phyloP scores from a whole-genome alignment of 768 basidiomycete genomes.

The Saitozyma podzolica region DNA sequence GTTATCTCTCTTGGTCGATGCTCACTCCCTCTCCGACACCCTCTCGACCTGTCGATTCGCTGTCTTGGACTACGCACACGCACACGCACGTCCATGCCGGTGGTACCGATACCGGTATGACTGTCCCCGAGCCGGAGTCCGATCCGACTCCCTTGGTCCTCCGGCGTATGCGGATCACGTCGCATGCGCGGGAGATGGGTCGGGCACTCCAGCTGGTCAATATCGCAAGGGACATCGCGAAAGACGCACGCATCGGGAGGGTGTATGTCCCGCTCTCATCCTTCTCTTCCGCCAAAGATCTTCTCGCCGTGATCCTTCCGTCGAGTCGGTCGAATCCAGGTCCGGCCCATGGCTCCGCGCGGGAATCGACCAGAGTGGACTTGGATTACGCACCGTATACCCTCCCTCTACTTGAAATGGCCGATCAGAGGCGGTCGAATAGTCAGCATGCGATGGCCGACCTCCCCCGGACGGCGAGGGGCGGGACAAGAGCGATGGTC shows the following conservation, averaged over 20 bases:
- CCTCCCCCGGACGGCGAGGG: constrained; percentile 42
- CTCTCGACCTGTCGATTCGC: constrained; percentile 20
- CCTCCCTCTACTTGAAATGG: constrained; percentile 37
- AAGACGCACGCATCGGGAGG: constrained; percentile 46
- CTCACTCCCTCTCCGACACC: constrained; percentile 8
- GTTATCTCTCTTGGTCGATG: constrained; percentile 50
- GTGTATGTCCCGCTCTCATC: constrained; percentile 50
- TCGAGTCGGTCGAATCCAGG: not conserved
- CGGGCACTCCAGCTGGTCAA: constrained; percentile 55
- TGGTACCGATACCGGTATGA: not conserved
- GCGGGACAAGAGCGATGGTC: constrained; percentile 51
- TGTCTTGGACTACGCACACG: constrained; percentile 7
- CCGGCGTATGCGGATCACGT: constrained; percentile 5
- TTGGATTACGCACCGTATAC: constrained; percentile 28
- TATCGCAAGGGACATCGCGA: constrained; percentile 52
- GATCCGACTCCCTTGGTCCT: not conserved
- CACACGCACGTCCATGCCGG: constrained; percentile 2
- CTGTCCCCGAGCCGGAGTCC: not conserved
- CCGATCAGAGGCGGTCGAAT: constrained; percentile 31
- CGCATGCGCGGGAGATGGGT: constrained; percentile 50
- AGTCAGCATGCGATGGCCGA: constrained; percentile 32
- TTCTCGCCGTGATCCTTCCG: constrained; percentile 22
- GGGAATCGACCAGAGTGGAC: not conserved
- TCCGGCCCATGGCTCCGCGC: not conserved
- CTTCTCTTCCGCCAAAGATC: constrained; percentile 16